Evolutionary conservation across 768 basidiomycete species (phyloP), one percentile per base, ranked within the genome.

Genomic region (Suillus sp.): DNA sequence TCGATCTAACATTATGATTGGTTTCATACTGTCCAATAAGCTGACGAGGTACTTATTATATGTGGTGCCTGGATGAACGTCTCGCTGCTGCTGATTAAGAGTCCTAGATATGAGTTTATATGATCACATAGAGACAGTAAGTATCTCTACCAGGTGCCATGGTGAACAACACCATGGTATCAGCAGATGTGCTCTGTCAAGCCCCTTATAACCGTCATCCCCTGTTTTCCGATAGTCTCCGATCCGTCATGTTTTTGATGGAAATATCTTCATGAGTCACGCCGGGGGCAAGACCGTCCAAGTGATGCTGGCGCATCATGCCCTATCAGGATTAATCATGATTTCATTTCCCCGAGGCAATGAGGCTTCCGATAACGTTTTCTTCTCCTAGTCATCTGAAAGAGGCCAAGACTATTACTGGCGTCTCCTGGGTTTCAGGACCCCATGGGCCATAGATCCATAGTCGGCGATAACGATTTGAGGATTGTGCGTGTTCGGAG

Each of bases 331-430:
- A 34, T 32, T n/a, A 40, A 40, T 57, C 38, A 40, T 40, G 37
- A 57, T 57, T 38, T 40, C 37, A 40, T 40, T 25, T 56, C 25
- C 22, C n/a, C 8, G 10, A 56, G 14, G 35, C 35, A 25, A 40
- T 30, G 22, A 27, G 27, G 11, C 35, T 57, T 57, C 56, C 38
- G 56, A 57, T 57, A 57, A 40, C 38, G 38, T 40, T 40, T 22
- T n/a, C 27, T 32, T 25, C n/a, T 37, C 35, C 54, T 16, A 55
- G n/a, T 16, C 22, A 55, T 37, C 54, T 16, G 22, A 34, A 22
- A 37, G 3, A 30, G n/a, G 22, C 35, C 22, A 35, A 22, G 35
- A 16, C 54, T 37, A 35, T 37, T 25, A 35, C 54, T 16, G 7
- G 35, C n/a, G 22, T 54, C 11, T 14, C n/a, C n/a, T 56, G n/a